These are phyloP conservation scores for Solidago caesia DNA, from an alignment of 129 eudicot genomes.

Conservation along the genomic window DNA sequence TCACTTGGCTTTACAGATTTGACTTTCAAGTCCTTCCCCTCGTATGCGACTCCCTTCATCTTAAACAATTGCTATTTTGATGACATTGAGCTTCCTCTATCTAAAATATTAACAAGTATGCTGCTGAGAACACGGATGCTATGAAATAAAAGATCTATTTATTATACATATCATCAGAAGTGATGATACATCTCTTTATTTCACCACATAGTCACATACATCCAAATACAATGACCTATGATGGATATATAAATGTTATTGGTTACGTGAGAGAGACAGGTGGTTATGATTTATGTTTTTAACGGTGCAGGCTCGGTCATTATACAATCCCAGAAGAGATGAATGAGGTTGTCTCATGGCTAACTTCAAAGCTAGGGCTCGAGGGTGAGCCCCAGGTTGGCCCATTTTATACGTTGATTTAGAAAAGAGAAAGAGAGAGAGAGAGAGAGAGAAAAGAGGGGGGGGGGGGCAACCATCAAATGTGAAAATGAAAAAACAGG, in stretches of 20 bases:
- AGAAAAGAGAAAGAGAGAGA: neutral
- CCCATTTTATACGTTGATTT: neutral
- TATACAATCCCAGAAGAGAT: conserved; percentile 73
- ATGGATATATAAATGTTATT: neutral
- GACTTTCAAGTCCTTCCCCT: conserved; percentile 61
- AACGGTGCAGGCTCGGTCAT: conserved; percentile 62
- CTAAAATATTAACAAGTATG: neutral
- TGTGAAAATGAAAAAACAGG: neutral
- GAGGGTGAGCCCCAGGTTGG: conserved; percentile 31
- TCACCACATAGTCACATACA: no score
- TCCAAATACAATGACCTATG: no score
- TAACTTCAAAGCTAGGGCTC: conserved; percentile 59
- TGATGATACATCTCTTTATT: neutral
- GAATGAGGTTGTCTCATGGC: conserved; percentile 70
- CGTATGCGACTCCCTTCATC: conserved; percentile 37
- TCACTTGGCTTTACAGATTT: conserved; percentile 64
- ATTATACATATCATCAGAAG: neutral
- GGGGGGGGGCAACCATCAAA: neutral
- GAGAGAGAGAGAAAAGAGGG: no score
- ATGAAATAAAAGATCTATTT: neutral
- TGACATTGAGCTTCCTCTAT: conserved; percentile 10
- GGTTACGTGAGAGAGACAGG: neutral
- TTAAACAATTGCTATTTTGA: neutral
- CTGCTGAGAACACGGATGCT: neutral
- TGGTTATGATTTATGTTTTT: conserved; percentile 8